These are phyloP conservation scores for Stephania cephalantha DNA, from an alignment of 164 flowering plant species.

Conservation along the genomic window DNA sequence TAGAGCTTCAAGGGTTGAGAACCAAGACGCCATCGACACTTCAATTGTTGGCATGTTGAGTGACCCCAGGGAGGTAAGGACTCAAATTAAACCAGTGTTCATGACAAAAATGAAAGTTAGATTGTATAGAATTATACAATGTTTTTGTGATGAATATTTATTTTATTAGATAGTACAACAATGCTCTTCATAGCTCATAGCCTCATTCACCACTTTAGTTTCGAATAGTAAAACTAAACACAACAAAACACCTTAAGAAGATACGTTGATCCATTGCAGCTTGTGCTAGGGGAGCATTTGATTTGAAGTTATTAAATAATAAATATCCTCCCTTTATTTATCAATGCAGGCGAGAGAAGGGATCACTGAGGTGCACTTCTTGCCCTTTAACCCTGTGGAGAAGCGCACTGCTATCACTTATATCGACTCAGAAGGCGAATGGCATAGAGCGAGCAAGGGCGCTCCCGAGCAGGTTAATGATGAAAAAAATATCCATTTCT, in stretches of 20 bases:
- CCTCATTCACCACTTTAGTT: no score
- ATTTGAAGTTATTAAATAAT: no score
- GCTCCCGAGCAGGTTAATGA: conserved; percentile 71
- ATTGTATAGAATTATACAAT: no score
- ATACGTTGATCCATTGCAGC: no score
- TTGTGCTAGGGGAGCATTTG: no score
- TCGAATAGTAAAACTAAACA: no score
- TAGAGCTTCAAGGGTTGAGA: conserved; percentile 76
- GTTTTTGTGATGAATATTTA: no score
- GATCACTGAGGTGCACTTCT: conserved; percentile 39
- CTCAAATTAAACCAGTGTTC: neutral
- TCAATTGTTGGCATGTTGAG: conserved; percentile 68
- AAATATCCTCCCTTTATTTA: neutral
- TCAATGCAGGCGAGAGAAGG: conserved; percentile 36
- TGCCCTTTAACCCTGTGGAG: conserved; percentile 45
- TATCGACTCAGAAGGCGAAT: conserved; percentile 27
- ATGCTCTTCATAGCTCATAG: no score
- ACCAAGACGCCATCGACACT: conserved; percentile 85
- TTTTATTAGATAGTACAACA: no score
- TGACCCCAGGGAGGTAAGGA: conserved; percentile 66
- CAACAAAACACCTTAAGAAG: no score
- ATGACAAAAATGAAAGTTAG: no score
- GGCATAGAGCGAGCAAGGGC: conserved; percentile 75
- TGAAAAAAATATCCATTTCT: no score
- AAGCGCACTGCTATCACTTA: conserved; percentile 48